These are phyloP conservation scores for Chytriomyces sp. DNA, from an alignment of 192 early-diverging fungal genomes.

Conservation along the genomic window DNA sequence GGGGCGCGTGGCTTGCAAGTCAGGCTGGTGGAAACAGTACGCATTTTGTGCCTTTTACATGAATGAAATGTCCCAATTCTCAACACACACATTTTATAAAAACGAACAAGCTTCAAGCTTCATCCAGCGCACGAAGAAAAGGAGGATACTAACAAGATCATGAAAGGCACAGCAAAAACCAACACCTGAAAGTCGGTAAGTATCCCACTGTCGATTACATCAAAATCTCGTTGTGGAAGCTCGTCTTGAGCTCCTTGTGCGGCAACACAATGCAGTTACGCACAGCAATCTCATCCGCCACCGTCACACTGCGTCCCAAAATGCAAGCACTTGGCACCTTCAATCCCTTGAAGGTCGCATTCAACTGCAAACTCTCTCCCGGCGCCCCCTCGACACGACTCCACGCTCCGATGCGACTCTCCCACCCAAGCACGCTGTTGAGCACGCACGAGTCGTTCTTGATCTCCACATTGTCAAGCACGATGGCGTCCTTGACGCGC, in stretches of 20 bases:
- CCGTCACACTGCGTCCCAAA: slow-evolving; percentile 87
- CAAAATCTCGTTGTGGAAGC: slow-evolving; percentile 92
- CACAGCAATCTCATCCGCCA: slow-evolving; percentile 92
- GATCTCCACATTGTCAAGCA: slow-evolving; percentile 91
- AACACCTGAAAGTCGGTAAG: too few relatives aligned
- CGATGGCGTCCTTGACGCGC: slow-evolving; percentile 90
- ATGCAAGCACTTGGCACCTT: slow-evolving; percentile 93
- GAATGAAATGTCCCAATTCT: too few relatives aligned
- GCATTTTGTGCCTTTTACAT: too few relatives aligned
- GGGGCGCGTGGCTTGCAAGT: too few relatives aligned
- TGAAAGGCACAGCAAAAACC: too few relatives aligned
- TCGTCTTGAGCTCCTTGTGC: slow-evolving; percentile 90
- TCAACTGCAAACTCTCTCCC: slow-evolving; percentile 61
- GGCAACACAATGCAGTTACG: slow-evolving; percentile 97
- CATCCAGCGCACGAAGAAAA: too few relatives aligned
- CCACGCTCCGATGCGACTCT: slow-evolving; percentile 92
- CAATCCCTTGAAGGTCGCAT: slow-evolving; percentile 82
- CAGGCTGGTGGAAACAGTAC: too few relatives aligned
- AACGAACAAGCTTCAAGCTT: too few relatives aligned
- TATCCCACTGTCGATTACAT: too few relatives aligned
- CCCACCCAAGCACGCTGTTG: slow-evolving; percentile 91
- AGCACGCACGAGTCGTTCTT: slow-evolving; percentile 86
- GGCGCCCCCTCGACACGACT: slow-evolving; percentile 89
- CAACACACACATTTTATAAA: too few relatives aligned
- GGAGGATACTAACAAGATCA: too few relatives aligned